Base-by-base conservation (phyloP, 2,329 filamentous ascomycete species). In the Dothistroma pini region DNA sequence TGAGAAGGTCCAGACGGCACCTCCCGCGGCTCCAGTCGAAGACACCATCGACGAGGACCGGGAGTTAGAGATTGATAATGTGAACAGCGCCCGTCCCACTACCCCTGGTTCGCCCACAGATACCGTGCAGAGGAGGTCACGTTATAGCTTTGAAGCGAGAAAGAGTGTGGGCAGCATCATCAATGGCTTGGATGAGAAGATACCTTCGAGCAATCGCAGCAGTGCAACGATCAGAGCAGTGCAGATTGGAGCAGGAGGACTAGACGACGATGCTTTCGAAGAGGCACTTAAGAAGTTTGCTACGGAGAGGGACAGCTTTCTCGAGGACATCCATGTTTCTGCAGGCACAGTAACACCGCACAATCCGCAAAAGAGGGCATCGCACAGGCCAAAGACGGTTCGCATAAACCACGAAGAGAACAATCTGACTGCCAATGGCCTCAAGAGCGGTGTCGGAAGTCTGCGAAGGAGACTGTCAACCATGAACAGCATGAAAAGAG, bases 391-490 rank as follows among this genome's bases (percentile, higher is more conserved):
- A 34, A 86, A 90, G 68, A 86, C 93, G 2, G 90, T 96, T 75
- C 89, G 90, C 69, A 90, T 97, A 70, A 87, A 87, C 67, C 89
- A 93, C 48, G 92, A 96, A 65, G 80, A 78, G 38, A 74, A 75
- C 16, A 70, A 73, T 4, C 57, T 60, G 29, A 56, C 61, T 11
- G 35, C 76, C 78, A 65, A 63, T 38, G 79, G 82, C 31, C 72
- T 85, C 53, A 82, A 82, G 70, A 83, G 81, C 14, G 83, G 86
- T 74, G 90, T 86, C 64, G 93, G 93, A 50, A 97, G 92, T 77
- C 89, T 99, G 70, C 86, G 93, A 65, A 87, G 95, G 75, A 91
- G 95, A 71, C 89, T 99, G 77, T 96, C 93, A 69, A 95, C 97
- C 71, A 96, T 97, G 90, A 96, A 89, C 77, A 97, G 93, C 78